Evolutionary conservation across 495 filamentous ascomycete species (phyloP).

Genomic region (Alectoria sarmentosa): DNA sequence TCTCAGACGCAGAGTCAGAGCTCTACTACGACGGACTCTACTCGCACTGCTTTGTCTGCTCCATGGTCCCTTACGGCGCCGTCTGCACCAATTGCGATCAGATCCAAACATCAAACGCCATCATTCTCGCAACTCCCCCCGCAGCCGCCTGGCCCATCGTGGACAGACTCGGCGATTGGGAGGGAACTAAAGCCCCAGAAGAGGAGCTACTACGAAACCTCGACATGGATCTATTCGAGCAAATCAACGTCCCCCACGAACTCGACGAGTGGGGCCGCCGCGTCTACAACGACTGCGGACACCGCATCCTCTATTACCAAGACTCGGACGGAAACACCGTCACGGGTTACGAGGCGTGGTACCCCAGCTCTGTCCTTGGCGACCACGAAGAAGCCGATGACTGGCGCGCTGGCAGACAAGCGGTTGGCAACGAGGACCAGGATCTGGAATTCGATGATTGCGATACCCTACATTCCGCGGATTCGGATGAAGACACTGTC

Average conservation of each 20-base stretch:
- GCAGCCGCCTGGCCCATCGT: neutral
- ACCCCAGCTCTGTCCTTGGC: neutral
- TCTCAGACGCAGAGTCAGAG: neutral
- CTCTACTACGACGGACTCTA: neutral
- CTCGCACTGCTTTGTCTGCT: neutral
- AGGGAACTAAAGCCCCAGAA: neutral
- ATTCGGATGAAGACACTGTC: neutral
- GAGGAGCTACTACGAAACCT: neutral
- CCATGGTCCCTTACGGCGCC: slow-evolving; percentile 2
- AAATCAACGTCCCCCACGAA: slow-evolving; percentile 1
- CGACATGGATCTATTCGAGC: neutral
- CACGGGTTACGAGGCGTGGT: neutral
- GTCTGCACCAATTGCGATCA: neutral
- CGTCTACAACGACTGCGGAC: neutral
- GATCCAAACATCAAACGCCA: neutral
- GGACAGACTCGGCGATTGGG: neutral
- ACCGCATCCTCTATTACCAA: neutral
- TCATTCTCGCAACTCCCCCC: neutral
- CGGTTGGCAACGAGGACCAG: neutral
- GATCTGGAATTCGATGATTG: neutral
- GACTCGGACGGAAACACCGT: neutral
- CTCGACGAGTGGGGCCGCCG: neutral
- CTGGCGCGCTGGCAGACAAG: neutral
- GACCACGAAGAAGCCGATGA: neutral
- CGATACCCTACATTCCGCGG: neutral